phyloP scores from a whole-genome alignment of 208 protist species.

The Zelonia costaricensis region DNA sequence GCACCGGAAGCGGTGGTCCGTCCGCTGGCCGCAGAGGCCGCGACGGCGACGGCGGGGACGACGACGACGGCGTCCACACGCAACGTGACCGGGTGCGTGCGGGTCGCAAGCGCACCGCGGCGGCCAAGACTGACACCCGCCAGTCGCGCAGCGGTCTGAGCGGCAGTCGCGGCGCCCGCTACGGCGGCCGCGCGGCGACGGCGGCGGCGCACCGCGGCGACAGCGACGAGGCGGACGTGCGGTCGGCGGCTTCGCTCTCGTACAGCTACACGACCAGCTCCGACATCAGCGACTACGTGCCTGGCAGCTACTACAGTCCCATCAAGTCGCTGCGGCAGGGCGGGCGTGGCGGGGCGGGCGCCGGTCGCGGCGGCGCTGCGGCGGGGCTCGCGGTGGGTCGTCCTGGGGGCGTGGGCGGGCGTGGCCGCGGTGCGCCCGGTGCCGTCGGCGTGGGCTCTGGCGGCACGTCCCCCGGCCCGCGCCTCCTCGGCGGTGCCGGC shows the following conservation, averaged over 20 bases:
- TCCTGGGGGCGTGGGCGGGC: too few species aligned
- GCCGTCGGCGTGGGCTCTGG: too few species aligned
- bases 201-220: too few species aligned
- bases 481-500: too few species aligned
- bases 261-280: slow-evolving; percentile 29
- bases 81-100: neutral
- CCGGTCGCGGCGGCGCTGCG: neutral
- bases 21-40: neutral
- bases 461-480: too few species aligned
- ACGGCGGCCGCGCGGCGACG: too few species aligned
- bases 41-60: neutral
- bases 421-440: too few species aligned
- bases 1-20: too few species aligned
- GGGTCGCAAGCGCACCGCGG: slow-evolving; percentile 4
- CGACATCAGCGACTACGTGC: slow-evolving; percentile 25
- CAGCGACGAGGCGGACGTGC: slow-evolving; percentile 5
- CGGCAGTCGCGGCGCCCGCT: neutral
- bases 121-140: slow-evolving; percentile 9
- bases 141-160: neutral
- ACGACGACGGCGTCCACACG: slow-evolving; percentile 4
- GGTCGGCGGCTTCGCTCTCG: slow-evolving; percentile 19
- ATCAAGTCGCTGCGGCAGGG: neutral
- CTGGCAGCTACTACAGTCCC: slow-evolving; percentile 26
- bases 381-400: too few species aligned
- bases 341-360: neutral